Evolutionary conservation across 75 land plant species (phyloP).

Genomic region (Sequoia sempervirens): DNA sequence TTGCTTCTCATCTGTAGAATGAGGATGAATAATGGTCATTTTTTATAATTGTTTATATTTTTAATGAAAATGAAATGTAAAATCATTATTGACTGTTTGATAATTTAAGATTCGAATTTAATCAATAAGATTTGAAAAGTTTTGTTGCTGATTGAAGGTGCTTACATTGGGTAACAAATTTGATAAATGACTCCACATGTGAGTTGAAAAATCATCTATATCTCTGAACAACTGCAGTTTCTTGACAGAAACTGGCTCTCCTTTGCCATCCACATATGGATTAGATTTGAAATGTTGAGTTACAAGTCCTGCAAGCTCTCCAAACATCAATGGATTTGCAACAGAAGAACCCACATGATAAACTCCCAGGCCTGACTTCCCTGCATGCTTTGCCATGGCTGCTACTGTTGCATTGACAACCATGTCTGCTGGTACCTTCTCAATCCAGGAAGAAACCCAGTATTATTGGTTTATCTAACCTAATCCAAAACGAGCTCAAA

Average conservation of each 20-base stretch:
- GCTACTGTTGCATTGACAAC: constrained; percentile 90
- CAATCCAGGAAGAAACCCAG: background rate
- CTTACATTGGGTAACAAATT: background rate
- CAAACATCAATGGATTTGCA: constrained; percentile 64
- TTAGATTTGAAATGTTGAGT: constrained; percentile 58
- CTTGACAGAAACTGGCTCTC: constrained; percentile 52
- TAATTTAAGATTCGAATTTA: no score
- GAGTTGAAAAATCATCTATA: constrained; percentile 52
- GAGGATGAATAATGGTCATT: no score
- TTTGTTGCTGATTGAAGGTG: no score
- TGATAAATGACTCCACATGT: constrained; percentile 12
- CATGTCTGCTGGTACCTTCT: constrained; percentile 92
- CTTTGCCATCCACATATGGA: constrained; percentile 64
- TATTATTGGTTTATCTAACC: no score
- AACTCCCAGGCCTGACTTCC: constrained; percentile 34
- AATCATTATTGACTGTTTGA: no score
- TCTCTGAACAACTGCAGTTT: constrained; percentile 50
- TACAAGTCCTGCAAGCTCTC: constrained; percentile 48
- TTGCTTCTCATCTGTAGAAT: background rate
- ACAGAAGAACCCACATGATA: constrained; percentile 88
- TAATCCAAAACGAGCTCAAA: background rate
- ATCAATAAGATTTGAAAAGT: background rate
- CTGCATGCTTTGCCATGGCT: constrained; percentile 78
- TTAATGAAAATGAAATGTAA: no score
- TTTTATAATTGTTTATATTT: no score